phyloP scores from a whole-genome alignment of 139 green algal genomes.

The Spirogloea muscicola region DNA sequence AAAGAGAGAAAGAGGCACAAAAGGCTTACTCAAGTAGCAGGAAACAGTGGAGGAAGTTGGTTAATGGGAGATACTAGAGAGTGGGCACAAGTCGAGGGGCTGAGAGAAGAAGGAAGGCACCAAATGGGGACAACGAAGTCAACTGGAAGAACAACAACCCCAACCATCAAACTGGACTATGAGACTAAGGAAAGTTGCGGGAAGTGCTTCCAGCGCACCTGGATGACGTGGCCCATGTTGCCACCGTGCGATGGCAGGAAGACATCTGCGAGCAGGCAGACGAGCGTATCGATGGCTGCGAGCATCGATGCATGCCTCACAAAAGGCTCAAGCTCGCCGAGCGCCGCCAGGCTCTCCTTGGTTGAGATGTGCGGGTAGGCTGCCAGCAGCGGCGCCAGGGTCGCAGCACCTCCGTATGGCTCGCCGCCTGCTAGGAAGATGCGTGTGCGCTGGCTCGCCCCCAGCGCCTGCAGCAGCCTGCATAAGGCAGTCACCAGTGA shows the following conservation, averaged over 20 bases:
- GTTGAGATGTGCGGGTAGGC: conserved; percentile 16
- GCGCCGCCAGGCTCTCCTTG: conserved; percentile 10
- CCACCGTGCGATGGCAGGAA: conserved; percentile 34
- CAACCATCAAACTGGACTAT: not conserved
- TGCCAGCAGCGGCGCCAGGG: conserved; percentile 5
- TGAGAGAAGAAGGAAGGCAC: too few species aligned
- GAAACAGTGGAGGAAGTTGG: not conserved
- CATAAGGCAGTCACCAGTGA: too few species aligned
- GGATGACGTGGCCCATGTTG: conserved; percentile 30
- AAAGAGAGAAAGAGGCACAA: conserved; percentile 1
- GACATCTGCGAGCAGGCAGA: conserved; percentile 1
- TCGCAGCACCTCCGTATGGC: conserved; percentile 3
- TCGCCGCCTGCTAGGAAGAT: conserved; percentile 29
- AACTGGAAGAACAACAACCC: not conserved
- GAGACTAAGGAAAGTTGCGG: not conserved
- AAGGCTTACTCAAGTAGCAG: not conserved
- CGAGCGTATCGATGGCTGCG: conserved; percentile 20
- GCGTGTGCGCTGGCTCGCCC: conserved; percentile 20
- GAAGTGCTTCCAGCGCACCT: conserved; percentile 5
- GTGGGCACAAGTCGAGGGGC: too few species aligned
- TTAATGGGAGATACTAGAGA: too few species aligned
- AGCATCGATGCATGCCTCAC: not conserved
- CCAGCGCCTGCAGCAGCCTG: conserved; percentile 22
- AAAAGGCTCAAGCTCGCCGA: conserved; percentile 5
- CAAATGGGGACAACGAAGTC: not conserved